Conservation (phyloP, 2,329 filamentous ascomycete species). For the Xylaria multiplex region DNA sequence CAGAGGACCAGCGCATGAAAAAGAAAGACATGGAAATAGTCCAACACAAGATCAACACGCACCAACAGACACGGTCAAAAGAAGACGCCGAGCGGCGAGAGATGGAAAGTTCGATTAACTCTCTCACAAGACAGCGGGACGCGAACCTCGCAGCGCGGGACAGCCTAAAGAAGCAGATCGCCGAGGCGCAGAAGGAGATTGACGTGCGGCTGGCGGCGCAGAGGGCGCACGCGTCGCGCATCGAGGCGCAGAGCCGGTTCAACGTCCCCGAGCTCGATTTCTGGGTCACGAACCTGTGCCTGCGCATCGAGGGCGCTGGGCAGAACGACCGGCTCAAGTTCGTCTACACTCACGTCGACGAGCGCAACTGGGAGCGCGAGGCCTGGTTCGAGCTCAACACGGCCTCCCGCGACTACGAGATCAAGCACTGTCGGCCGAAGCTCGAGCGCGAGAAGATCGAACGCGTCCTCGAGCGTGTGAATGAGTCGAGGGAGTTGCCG, state of each 20-base stretch:
- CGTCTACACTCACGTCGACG: constrained; percentile 85
- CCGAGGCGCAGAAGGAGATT: constrained; percentile 75
- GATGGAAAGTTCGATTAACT: constrained; percentile 72
- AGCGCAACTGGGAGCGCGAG: constrained; percentile 87
- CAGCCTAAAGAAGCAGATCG: constrained; percentile 68
- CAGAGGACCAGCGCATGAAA: constrained; percentile 92
- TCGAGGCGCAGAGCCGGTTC: constrained; percentile 85
- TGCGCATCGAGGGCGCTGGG: constrained; percentile 89
- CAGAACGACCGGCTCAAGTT: constrained; percentile 88
- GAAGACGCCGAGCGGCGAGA: constrained; percentile 81
- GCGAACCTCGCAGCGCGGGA: constrained; percentile 67
- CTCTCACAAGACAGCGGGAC: constrained; percentile 69
- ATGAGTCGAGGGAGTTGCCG: constrained; percentile 80
- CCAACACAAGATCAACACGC: constrained; percentile 73
- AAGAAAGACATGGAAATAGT: constrained; percentile 87
- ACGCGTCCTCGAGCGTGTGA: constrained; percentile 78
- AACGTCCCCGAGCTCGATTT: constrained; percentile 95
- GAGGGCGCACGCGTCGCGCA: constrained; percentile 74
- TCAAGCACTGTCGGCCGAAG: constrained; percentile 83
- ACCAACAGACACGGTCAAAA: constrained; percentile 79
- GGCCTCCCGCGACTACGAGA: constrained; percentile 82
- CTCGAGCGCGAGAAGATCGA: constrained; percentile 82
- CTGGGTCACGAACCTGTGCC: constrained; percentile 90
- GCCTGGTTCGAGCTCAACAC: constrained; percentile 94
- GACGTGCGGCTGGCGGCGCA: constrained; percentile 76